Conservation (phyloP, 768 basidiomycete genomes). For the Phlebiopsis gigantea region DNA sequence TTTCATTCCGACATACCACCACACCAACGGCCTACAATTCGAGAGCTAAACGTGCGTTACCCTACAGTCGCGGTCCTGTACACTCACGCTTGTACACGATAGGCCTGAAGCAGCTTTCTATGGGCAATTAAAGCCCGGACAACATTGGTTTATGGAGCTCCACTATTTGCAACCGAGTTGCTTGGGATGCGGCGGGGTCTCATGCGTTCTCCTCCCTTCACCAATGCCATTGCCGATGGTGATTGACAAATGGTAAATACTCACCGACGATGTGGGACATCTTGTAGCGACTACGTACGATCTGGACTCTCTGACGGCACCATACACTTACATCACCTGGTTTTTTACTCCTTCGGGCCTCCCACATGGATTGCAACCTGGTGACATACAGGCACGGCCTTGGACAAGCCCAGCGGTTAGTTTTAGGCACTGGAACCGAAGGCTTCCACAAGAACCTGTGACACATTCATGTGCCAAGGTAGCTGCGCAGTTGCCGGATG, state of each 20-base stretch:
- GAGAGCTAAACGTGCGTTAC: too few species aligned
- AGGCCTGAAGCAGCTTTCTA: too few species aligned
- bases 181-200: not conserved
- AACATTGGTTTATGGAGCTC: not conserved
- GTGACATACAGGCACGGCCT: not conserved
- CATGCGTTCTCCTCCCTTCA: not conserved
- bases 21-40: too few species aligned
- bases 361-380: not conserved
- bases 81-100: too few species aligned
- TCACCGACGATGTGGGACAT: not conserved
- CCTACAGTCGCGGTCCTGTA: too few species aligned
- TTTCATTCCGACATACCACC: too few species aligned
- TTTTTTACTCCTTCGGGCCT: not conserved
- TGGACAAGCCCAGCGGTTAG: not conserved
- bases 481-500: not conserved
- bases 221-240: not conserved
- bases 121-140: too few species aligned
- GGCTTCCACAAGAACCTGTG: not conserved
- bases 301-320: not conserved
- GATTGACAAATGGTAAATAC: not conserved
- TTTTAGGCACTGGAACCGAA: not conserved
- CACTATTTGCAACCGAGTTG: not conserved
- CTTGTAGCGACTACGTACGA: not conserved
- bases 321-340: not conserved
- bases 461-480: not conserved